These are phyloP conservation scores for Thielaviopsis musarum DNA, from an alignment of 2,329 filamentous ascomycete species.

Conservation along the genomic window DNA sequence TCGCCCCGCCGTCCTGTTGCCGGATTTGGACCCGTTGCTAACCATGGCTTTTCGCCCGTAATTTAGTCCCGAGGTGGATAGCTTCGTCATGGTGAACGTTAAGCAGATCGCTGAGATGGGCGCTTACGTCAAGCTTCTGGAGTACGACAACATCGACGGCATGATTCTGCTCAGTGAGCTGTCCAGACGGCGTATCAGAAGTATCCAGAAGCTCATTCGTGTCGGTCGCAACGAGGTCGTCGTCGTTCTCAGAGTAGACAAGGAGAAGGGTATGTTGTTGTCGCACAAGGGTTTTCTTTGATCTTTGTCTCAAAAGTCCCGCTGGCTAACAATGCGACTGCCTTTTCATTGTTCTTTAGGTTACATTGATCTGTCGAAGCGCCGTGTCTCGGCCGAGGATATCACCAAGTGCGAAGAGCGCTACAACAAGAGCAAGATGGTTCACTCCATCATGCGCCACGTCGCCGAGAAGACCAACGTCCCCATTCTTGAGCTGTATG, in stretches of 20 bases:
- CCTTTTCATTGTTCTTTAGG: slow-evolving; percentile 22
- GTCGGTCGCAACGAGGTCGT: slow-evolving; percentile 98
- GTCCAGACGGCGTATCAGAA: slow-evolving; percentile 92
- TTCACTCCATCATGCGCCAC: slow-evolving; percentile 97
- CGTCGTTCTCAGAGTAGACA: slow-evolving; percentile 95
- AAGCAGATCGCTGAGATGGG: slow-evolving; percentile 99
- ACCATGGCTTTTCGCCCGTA: slow-evolving; percentile 5
- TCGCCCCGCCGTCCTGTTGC: neutral
- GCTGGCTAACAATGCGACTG: neutral
- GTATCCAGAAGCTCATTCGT: slow-evolving; percentile 96
- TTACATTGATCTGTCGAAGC: slow-evolving; percentile 98
- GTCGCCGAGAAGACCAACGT: slow-evolving; percentile 92
- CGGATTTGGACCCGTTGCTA: neutral
- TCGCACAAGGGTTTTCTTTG: neutral
- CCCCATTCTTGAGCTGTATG: slow-evolving; percentile 88
- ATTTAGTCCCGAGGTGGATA: slow-evolving; percentile 70
- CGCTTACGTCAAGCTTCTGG: slow-evolving; percentile 96
- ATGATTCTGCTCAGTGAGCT: slow-evolving; percentile 98
- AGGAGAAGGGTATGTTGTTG: slow-evolving; percentile 63
- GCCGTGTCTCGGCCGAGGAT: slow-evolving; percentile 92
- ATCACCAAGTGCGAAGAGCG: slow-evolving; percentile 97
- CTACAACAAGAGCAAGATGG: slow-evolving; percentile 99
- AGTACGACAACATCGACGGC: slow-evolving; percentile 99
- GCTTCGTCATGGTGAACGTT: slow-evolving; percentile 99
- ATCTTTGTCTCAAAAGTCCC: neutral